Evolutionary conservation across 1,284 basidiomycete genomes (phyloP).

Genomic region (Leccinum griseonigrum): DNA sequence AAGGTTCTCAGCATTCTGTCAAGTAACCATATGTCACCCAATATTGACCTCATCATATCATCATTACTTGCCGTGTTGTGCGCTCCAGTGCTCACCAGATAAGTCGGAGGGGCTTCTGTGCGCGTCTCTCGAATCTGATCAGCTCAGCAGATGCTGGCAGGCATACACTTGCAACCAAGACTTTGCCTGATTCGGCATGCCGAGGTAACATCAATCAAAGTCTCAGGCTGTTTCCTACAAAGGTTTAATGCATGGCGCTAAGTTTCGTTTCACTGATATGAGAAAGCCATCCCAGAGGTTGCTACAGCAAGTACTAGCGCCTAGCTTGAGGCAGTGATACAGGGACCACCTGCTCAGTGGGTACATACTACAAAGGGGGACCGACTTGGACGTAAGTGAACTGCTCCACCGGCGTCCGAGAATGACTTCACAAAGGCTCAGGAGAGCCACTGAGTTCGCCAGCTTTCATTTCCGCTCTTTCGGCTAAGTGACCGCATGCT

Average conservation of each 20-base stretch:
- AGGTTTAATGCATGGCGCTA: neutral
- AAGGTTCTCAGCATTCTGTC: neutral
- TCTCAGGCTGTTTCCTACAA: neutral
- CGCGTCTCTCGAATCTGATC: neutral
- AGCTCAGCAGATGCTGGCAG: neutral
- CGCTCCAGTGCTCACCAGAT: neutral
- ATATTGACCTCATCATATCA: neutral
- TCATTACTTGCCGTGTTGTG: neutral
- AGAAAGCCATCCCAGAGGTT: neutral
- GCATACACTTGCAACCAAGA: neutral
- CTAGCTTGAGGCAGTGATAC: neutral
- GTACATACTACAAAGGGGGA: neutral
- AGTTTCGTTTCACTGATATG: neutral
- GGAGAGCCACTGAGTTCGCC: neutral
- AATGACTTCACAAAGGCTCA: neutral
- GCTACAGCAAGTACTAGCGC: neutral
- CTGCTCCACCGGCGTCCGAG: neutral
- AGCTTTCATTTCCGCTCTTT: constrained; percentile 5
- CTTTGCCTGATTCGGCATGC: neutral
- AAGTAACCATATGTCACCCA: neutral
- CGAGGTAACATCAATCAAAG: neutral
- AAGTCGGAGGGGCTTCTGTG: neutral
- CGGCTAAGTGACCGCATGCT: neutral
- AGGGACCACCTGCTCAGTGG: neutral
- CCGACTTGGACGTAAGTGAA: neutral